Evolutionary conservation across 129 eudicot species (phyloP), one percentile per base, ranked within the genome.

Genomic region (Apium graveolens): DNA sequence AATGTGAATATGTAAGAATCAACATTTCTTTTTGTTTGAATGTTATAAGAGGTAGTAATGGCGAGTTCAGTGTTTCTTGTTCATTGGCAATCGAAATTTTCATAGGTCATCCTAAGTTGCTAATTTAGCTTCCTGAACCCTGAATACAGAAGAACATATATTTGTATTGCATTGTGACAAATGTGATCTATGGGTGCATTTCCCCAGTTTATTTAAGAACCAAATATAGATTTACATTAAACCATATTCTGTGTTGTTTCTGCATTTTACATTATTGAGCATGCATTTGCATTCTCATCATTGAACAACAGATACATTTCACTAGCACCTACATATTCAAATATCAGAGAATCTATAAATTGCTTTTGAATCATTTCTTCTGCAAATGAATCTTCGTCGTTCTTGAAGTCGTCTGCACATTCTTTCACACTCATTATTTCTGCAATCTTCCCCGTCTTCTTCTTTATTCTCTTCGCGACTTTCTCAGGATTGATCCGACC

Each of bases 281-380:
- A 95, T 34, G 99, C 89, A 90, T 92, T 87, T 75, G 92, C 87
- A 88, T 90, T 95, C 86, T 92, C 97, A 42, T 95, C 99, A 74
- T 86, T 91, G 79, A 95, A 92, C 81, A 91, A 78, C n/a, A 89
- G 80, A 45, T 83, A 84, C 13, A 84, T 5, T 29, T 81, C 75
- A 83, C 80, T 78, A 11, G 84, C 88, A 8, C 85, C 89, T 38
- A 74, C 83, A 79, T 76, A 83, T 11, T 80, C 84, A 65, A 35
- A 62, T 45, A 79, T 37, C 80, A 85, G 42, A 29, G 86, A 75
- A 78, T 83, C 69, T 48, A 75, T 66, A 7, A 74, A 73, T 62
- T 78, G 84, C 39, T 35, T 85, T 45, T 38, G 55, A 31, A 70
- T 34, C 13, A 44, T 60, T n/a, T n/a, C 24, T n/a, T 85, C 85